Evolutionary conservation across 169 alveolate species (phyloP), one percentile per base, ranked within the genome.

Genomic region (Cryptosporidium muris): DNA sequence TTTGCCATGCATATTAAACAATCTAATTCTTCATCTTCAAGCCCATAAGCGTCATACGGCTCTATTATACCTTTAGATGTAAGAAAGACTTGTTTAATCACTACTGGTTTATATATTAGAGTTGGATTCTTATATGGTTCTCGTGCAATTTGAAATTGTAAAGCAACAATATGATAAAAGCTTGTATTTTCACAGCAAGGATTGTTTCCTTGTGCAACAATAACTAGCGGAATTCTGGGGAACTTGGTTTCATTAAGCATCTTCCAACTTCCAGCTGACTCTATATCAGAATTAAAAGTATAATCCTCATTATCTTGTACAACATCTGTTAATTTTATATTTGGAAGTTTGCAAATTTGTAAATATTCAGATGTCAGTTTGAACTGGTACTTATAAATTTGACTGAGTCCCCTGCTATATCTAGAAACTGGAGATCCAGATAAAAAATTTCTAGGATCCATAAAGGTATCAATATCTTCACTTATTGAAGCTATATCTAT

Each of bases 1-100:
- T 82, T 82, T 25, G 90, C 34, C 90, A 82, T 82, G 16, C 90
- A 82, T 49, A 82, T 82, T 49, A 81, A 65, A 45, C 90, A 82
- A 42, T 82, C 90, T 67, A 47, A 49, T 16, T 82, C 90, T 34
- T 82, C 88, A 48, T 74, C 85, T 43, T 74, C 85, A n/a, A 74
- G 36, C 60, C 85, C 85, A 74, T n/a, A 74, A 38, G 68, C 60
- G 48, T 74, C 85, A 45, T 56, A 74, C 5, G 85, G 85, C 14
- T 74, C 74, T 16, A 74, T 42, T 58, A 74, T 43, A 53, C 67
- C 67, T 34, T 58, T 36, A 14, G 49, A 43, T 43, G 45, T 58
- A 43, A 60, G 34, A 11, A 56, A 47, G 2, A 25, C 25, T 58
- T 74, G 85, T 14, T 74, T 62, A 54, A 74, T 7, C 34, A 74